These are phyloP conservation scores for Fusarium sp. DNA, from an alignment of 2,329 filamentous ascomycete genomes.

Conservation along the genomic window DNA sequence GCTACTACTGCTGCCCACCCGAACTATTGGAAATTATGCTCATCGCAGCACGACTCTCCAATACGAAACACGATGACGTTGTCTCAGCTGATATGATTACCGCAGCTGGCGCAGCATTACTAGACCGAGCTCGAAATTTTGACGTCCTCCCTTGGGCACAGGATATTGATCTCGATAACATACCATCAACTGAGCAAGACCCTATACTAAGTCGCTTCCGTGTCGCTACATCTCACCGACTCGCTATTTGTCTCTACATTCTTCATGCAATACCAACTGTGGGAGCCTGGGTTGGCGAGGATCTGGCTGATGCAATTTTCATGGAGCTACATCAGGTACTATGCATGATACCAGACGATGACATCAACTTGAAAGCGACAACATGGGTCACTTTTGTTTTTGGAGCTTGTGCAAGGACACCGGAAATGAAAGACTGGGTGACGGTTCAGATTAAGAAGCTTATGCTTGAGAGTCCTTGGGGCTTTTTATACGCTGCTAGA, in stretches of 20 bases:
- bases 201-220: constrained; percentile 54
- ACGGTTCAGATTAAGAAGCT: constrained; percentile 58
- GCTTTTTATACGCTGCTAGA: constrained; percentile 61
- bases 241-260: constrained; percentile 61
- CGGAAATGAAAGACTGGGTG: constrained; percentile 60
- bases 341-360: constrained; percentile 60
- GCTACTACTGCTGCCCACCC: constrained; percentile 62
- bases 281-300: constrained; percentile 42
- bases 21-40: constrained; percentile 59
- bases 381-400: constrained; percentile 69
- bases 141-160: constrained; percentile 58
- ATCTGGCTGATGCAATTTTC: constrained; percentile 54
- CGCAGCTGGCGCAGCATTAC: constrained; percentile 50
- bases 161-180: constrained; percentile 51
- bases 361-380: constrained; percentile 67
- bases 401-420: constrained; percentile 63
- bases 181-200: constrained; percentile 52
- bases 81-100: constrained; percentile 49
- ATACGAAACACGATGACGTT: constrained; percentile 44
- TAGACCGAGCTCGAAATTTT: constrained; percentile 55
- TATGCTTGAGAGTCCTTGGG: constrained; percentile 60
- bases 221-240: constrained; percentile 58
- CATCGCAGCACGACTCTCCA: constrained; percentile 57
- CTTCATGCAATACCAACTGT: constrained; percentile 55
- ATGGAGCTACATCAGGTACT: constrained; percentile 62